A percentile compares a stretch with the other conserved stretches of the same genome.
These are phyloP conservation scores for Escallonia rubra DNA, from an alignment of 129 eudicot species.

Conservation along the genomic window DNA sequence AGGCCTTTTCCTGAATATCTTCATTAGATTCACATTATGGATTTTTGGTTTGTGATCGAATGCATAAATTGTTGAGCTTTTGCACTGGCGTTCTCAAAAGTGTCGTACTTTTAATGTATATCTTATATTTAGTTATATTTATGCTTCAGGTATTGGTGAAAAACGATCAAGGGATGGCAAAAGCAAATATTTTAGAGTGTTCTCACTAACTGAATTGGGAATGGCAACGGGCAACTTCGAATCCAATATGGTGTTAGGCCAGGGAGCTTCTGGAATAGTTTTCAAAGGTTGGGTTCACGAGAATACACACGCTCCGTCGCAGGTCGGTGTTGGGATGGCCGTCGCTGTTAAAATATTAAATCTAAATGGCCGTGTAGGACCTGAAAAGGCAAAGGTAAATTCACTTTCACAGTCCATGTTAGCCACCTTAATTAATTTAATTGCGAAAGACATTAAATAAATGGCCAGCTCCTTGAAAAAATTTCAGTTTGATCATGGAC, in stretches of 20 bases:
- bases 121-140: too few species aligned
- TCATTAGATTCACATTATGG: too few species aligned
- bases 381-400: not conserved
- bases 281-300: not conserved
- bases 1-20: too few species aligned
- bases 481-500: too few species aligned
- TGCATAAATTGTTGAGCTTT: too few species aligned
- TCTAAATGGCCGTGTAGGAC: not conserved
- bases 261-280: not conserved
- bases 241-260: not conserved
- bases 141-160: not conserved
- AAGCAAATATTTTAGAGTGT: not conserved
- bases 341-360: not conserved
- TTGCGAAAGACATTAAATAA: too few species aligned
- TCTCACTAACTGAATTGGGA: not conserved
- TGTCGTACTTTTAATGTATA: too few species aligned
- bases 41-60: too few species aligned
- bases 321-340: not conserved
- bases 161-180: not conserved
- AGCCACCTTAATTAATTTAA: too few species aligned
- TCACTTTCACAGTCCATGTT: not conserved
- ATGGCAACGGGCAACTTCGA: not conserved
- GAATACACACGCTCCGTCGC: not conserved
- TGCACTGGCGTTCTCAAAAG: too few species aligned
- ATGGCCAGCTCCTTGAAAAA: too few species aligned